Evolutionary conservation across 768 basidiomycete genomes (phyloP).

Genomic region (Lactarius hengduanensis): DNA sequence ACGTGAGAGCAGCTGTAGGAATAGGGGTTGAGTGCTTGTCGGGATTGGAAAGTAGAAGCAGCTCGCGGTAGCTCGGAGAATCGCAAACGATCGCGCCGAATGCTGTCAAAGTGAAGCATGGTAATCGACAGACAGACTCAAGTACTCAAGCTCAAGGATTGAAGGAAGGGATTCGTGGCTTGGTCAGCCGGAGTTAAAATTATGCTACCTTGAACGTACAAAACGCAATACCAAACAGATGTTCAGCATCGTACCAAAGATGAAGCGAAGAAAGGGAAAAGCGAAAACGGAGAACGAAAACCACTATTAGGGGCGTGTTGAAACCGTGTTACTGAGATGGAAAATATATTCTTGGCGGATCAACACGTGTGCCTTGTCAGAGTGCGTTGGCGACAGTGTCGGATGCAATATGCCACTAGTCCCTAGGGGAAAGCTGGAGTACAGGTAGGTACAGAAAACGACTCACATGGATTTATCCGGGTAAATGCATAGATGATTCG

Average conservation of each 20-base stretch:
- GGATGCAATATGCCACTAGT: slow-evolving; percentile 2
- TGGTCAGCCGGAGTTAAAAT: neutral
- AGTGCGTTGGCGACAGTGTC: neutral
- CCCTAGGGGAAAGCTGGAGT: slow-evolving; percentile 5
- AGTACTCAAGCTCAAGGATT: neutral
- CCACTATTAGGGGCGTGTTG: slow-evolving; percentile 1
- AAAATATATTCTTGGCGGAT: slow-evolving; percentile 11
- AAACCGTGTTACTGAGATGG: slow-evolving; percentile 1
- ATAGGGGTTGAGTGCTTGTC: neutral
- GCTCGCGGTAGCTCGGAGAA: neutral
- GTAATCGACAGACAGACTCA: neutral
- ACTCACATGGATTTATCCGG: slow-evolving; percentile 10
- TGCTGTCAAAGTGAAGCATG: neutral
- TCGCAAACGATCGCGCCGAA: neutral
- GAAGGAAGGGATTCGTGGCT: neutral
- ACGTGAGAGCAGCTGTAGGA: neutral
- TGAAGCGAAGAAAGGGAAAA: neutral
- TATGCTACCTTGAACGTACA: neutral
- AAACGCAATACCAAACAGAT: slow-evolving; percentile 1
- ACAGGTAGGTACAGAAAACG: slow-evolving; percentile 27
- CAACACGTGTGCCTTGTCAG: slow-evolving; percentile 4
- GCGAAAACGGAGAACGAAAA: neutral
- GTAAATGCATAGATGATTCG: slow-evolving; percentile 11
- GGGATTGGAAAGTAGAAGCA: neutral
- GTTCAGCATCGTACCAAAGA: neutral